Conservation (phyloP, 345 rosid genomes). For the Toxicodendron radicans region DNA sequence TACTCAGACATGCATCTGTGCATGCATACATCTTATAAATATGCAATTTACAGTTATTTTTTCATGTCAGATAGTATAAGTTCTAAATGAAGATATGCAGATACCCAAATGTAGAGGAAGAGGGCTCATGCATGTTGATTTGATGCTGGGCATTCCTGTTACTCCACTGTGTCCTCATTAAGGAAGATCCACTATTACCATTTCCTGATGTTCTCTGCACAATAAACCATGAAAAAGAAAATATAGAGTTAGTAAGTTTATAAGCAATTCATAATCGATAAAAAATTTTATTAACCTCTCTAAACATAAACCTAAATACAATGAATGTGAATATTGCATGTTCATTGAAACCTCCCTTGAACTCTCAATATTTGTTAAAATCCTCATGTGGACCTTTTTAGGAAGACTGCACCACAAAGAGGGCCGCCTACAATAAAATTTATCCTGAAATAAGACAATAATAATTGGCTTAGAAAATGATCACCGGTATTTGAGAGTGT, state of each 20-base stretch:
- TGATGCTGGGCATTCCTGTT: slow-evolving; percentile 1
- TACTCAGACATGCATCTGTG: no score
- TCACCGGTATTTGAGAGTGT: not conserved
- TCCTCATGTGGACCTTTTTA: no score
- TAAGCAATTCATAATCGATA: no score
- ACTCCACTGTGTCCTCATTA: not conserved
- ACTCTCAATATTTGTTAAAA: no score
- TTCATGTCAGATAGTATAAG: no score
- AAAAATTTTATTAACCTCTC: not conserved
- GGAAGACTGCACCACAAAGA: not conserved
- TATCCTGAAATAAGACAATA: not conserved
- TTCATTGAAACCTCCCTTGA: not conserved
- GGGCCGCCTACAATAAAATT: not conserved
- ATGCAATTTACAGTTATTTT: not conserved
- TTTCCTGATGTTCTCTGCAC: not conserved
- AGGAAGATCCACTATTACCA: not conserved
- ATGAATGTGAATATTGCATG: not conserved
- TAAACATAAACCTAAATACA: not conserved
- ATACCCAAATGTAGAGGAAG: slow-evolving; percentile 15
- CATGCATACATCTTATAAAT: not conserved
- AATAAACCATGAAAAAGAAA: not conserved
- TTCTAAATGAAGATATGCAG: not conserved
- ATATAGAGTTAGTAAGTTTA: not conserved
- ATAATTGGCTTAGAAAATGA: not conserved
- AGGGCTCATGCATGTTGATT: slow-evolving; percentile 12